Evolutionary conservation across 1,139 yeast species (phyloP), one percentile per base, ranked within the genome.

Genomic region (Nakaseomyces delphensis): DNA sequence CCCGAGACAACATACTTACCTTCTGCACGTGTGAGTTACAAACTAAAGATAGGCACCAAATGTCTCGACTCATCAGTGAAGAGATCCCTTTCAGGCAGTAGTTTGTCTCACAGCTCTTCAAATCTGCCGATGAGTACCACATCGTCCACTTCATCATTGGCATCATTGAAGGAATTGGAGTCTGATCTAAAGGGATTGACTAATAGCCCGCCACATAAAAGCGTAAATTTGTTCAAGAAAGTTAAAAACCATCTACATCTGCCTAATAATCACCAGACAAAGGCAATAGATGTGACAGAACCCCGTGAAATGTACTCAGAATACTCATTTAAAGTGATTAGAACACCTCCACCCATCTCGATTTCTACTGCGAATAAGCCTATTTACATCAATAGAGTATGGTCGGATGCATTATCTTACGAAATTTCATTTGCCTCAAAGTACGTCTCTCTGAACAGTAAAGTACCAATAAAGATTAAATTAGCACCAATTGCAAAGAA

Each of bases 391-490:
- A 83, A 83, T 55, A 72, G 93, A 45, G 73, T 80, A 2, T 87
- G 96, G 96, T 83, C 83, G 53, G 81, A 84, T 48, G 64, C 93
- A 0, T 66, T 87, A 37, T 83, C 81, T 45, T 87, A 87, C 60
- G 84, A 83, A 51, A 75, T 87, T 24, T 76, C 87, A 0, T 73
- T 86, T 45, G 94, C 93, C 0, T 75, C 74, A 48, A 84, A 86
- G 54, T 85, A 76, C 61, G 77, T 86, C 7, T 70, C 89, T 0
- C 67, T 87, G 42, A 89, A 89, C 3, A 72, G 79, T 8, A 79
- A 78, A 40, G 57, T 76, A 10, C 72, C 76, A 5, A 62, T 79
- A 21, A 79, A 79, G 53, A 73, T 87, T 49, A 83, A 83, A 58
- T 68, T 87, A 29, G 76, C 82, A 1, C 95, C 96, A 0, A 57